These are phyloP conservation scores for Amphicarpaea edgeworthii DNA, from an alignment of 306 rosid species.

Conservation along the genomic window DNA sequence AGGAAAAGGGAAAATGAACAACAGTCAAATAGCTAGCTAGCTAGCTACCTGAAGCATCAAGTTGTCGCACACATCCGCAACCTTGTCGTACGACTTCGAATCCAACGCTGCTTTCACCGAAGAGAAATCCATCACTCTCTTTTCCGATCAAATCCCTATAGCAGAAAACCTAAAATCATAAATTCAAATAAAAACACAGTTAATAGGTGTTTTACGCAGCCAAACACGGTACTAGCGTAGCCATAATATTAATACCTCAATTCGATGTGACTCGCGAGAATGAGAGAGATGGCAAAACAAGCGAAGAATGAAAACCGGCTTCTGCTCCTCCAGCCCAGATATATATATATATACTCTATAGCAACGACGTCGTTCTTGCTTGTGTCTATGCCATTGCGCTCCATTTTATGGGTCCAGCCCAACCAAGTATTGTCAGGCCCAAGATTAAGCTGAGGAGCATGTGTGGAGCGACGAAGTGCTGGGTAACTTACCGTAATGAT, in stretches of 20 bases:
- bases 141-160: constrained; percentile 7
- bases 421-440: not conserved
- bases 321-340: too few relatives aligned
- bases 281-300: not conserved
- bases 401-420: not conserved
- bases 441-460: not conserved
- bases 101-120: constrained; percentile 57
- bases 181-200: not conserved
- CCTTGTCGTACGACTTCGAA: constrained; percentile 64
- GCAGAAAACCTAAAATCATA: not conserved
- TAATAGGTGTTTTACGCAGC: not conserved
- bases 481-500: too few relatives aligned
- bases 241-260: constrained; percentile 33
- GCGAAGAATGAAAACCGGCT: not conserved
- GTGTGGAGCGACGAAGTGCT: too few relatives aligned
- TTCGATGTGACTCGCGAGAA: constrained; percentile 1
- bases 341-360: not conserved
- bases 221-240: not conserved
- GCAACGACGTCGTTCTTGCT: constrained; percentile 9
- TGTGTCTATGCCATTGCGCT: not conserved
- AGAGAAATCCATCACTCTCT: constrained; percentile 65
- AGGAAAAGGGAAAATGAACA: not conserved
- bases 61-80: constrained; percentile 74
- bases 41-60: constrained; percentile 69
- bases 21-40: not conserved